Base-by-base conservation (phyloP, 768 basidiomycete species). In the Lactarius evosmus region DNA sequence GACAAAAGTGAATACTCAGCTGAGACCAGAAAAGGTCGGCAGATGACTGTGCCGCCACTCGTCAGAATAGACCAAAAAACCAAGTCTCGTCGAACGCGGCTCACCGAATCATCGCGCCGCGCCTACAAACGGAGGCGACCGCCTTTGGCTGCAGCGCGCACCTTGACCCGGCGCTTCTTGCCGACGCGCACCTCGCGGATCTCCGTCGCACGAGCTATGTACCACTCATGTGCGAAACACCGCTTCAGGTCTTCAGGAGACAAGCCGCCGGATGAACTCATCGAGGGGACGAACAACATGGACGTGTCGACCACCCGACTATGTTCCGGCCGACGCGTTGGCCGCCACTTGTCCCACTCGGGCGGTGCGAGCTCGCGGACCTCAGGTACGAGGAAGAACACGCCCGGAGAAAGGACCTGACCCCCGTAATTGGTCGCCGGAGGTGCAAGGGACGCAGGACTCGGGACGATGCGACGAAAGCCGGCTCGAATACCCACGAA, bases 1-100 rank as follows among this genome's bases (percentile, higher is more conserved):
- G 17, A 53, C n/a, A 33, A 19, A 61, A 29, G 30, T 17, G 50
- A 52, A n/a, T 3, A 65, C 64, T 61, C n/a, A 65, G 64, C 64
- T 65, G 32, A 44, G 27, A 61, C 32, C 9, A 25, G 33, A 30
- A 25, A 49, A 33, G 25, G 6, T 6, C 25, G 11, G 30, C 36
- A 25, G 50, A 29, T 32, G 27, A 54, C 25, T 34, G 22, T 11
- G 32, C 11, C 8, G n/a, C 17, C 1, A 25, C 25, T 51, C 27
- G 41, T 46, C 52, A 60, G 44, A 59, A 34, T 16, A 32, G 33
- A 22, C 22, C 7, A 44, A 3, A 3, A 36, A 59, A 59, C 9
- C 25, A 46, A 19, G 34, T 27, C 34, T 29, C 4, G 33, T 36
- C 6, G 32, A 9, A 40, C 12, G 2, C 29, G 7, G 38, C 27